A percentile compares a stretch with the other conserved stretches of the same genome.
Evolutionary conservation across 2,329 filamentous ascomycete species (phyloP).

Genomic region (Cladosporium phlei): DNA sequence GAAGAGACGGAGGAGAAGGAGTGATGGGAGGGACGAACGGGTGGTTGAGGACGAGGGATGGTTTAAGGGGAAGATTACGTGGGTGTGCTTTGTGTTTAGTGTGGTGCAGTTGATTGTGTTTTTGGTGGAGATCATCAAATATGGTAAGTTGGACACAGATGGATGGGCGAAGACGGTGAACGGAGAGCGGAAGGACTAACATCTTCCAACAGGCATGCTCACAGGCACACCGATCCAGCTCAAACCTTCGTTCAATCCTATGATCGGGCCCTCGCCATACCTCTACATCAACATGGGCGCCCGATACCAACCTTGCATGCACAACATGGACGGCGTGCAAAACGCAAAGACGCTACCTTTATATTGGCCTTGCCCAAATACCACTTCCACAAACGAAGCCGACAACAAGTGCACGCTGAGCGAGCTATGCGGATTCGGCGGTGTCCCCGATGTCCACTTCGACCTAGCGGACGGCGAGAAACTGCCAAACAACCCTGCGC

Average conservation of each 20-base stretch:
- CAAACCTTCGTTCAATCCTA: slow-evolving; percentile 84
- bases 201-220: slow-evolving; percentile 53
- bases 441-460: slow-evolving; percentile 54
- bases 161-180: not conserved
- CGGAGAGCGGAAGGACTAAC: not conserved
- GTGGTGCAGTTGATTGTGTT: slow-evolving; percentile 77
- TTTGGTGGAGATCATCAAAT: slow-evolving; percentile 79
- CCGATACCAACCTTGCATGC: slow-evolving; percentile 91
- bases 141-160: slow-evolving; percentile 54
- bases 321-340: slow-evolving; percentile 62
- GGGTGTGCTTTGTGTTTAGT: slow-evolving; percentile 77
- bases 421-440: slow-evolving; percentile 77
- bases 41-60: slow-evolving; percentile 43
- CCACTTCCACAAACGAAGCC: slow-evolving; percentile 56
- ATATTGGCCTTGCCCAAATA: slow-evolving; percentile 74
- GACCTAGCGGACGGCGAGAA: slow-evolving; percentile 45
- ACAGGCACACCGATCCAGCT: slow-evolving; percentile 76
- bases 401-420: slow-evolving; percentile 65
- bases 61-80: slow-evolving; percentile 61
- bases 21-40: slow-evolving; percentile 7
- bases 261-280: slow-evolving; percentile 90
- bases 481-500: slow-evolving; percentile 56
- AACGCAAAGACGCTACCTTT: slow-evolving; percentile 45
- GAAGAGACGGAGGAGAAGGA: slow-evolving; percentile 20
- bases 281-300: slow-evolving; percentile 97